Evolutionary conservation across 805 yeast genomes (phyloP), one percentile per base, ranked within the genome.

Genomic region (Candida sithepensis): DNA sequence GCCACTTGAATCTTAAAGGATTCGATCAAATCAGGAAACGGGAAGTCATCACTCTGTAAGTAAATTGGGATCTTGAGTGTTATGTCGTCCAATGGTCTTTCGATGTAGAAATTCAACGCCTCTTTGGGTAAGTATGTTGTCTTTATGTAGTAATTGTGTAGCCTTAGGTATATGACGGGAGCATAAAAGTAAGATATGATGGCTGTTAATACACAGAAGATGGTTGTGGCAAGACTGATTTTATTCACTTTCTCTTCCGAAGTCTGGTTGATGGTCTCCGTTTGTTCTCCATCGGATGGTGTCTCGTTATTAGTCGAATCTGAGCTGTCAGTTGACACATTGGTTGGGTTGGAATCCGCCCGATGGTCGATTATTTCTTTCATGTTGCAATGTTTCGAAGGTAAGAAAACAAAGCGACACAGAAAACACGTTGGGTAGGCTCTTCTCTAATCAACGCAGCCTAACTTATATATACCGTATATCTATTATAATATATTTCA

Each of bases 21-120:
- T 39, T 71, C 71, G 1, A 74, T 77, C 18, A 89, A 58, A 61
- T 89, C 96, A 0, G 92, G 46, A 54, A 83, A 82, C 16, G 67
- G 63, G 52, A 81, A 72, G 1, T 77, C 78, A 10, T 72, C 72
- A 1, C 64, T 55, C n/a, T 65, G 63, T 20, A 73, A 54, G 42
- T 66, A 71, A 3, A 78, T 67, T 0, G 79, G 80, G 5, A 78
- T 67, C 2, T 57, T 65, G 38, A 79, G 45, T 21, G 63, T 63
- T 2, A 79, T 50, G 55, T 78, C 83, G 20, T 64, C 54, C 39
- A 72, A 63, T 12, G 73, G 75, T 42, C 71, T 57, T 8, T 65
- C 63, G n/a, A 54, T 46, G 41, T 52, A 66, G 41, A 53, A 53
- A 1, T 44, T 24, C 0, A 64, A 19, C 1, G 45, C 43, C 4